Conservation (phyloP, 441 rosid genomes). For the Erysimum pusillum region DNA sequence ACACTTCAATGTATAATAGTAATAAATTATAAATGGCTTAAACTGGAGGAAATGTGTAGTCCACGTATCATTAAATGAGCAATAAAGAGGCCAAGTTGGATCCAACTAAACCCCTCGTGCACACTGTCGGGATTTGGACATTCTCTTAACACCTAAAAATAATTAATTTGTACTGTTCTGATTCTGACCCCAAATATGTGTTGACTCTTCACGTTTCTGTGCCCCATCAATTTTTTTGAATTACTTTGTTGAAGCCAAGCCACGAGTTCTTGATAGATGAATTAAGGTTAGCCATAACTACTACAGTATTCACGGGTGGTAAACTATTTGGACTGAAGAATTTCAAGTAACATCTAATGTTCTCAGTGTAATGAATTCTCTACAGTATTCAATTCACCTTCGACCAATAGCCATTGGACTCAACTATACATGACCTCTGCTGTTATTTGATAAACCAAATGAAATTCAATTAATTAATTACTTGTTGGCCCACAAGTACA, state of each 20-base stretch:
- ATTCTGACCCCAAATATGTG: conserved; percentile 32
- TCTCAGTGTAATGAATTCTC: not conserved
- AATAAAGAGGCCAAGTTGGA: conserved; percentile 50
- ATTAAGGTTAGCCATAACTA: not conserved
- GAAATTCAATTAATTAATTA: not conserved
- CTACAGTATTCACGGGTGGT: not conserved
- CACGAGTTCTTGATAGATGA: conserved; percentile 15
- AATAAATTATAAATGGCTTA: not conserved
- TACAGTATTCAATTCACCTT: not conserved
- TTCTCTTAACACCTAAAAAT: conserved; percentile 36
- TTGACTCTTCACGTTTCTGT: conserved; percentile 23
- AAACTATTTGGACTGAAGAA: not conserved
- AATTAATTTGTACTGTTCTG: conserved; percentile 19
- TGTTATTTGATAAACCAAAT: not conserved
- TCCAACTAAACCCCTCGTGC: conserved; percentile 51
- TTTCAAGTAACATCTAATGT: not conserved
- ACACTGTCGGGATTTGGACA: conserved; percentile 50
- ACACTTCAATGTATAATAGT: not conserved
- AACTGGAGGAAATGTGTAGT: conserved; percentile 42
- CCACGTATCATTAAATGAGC: conserved; percentile 44
- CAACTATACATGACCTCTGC: not conserved
- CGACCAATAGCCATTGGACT: not conserved
- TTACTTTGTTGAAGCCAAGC: conserved; percentile 21
- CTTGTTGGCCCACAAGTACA: conserved; percentile 27
- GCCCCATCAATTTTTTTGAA: conserved; percentile 10